Conservation (phyloP, 495 filamentous ascomycete genomes). For the Aspergillus bertholletiae region DNA sequence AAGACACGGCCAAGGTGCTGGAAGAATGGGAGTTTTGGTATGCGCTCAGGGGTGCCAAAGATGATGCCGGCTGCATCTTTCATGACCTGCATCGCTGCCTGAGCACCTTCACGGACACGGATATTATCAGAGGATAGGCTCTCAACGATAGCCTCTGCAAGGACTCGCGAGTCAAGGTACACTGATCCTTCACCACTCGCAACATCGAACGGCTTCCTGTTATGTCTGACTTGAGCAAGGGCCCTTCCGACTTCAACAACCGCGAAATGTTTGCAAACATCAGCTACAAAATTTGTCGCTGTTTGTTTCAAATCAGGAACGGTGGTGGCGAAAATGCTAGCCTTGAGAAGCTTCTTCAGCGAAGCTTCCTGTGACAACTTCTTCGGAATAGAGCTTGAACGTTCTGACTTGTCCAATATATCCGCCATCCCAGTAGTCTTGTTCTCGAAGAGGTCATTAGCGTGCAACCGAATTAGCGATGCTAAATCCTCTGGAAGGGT, state of each 20-base stretch:
- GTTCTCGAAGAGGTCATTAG: conserved; percentile 71
- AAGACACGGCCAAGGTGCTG: conserved; percentile 73
- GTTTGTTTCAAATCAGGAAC: conserved; percentile 72
- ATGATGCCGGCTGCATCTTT: conserved; percentile 75
- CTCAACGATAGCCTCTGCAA: conserved; percentile 86
- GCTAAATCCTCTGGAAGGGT: conserved; percentile 85
- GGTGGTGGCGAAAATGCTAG: conserved; percentile 80
- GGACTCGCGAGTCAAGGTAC: conserved; percentile 74
- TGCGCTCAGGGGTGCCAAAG: conserved; percentile 68
- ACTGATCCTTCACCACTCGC: conserved; percentile 81
- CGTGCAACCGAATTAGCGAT: conserved; percentile 79
- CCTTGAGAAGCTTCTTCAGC: conserved; percentile 82
- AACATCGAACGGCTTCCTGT: conserved; percentile 72
- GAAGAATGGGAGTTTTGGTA: conserved; percentile 77
- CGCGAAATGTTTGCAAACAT: conserved; percentile 84
- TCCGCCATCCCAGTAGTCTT: conserved; percentile 62
- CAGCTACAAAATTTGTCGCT: conserved; percentile 67
- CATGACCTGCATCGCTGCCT: conserved; percentile 69
- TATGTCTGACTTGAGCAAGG: conserved; percentile 70
- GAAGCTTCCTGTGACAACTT: conserved; percentile 75
- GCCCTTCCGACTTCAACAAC: conserved; percentile 85
- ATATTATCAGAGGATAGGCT: conserved; percentile 77
- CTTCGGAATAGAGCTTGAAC: conserved; percentile 79
- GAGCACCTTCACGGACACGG: conserved; percentile 78
- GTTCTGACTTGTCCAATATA: conserved; percentile 63